Conservation (phyloP, 2,329 filamentous ascomycete genomes). For the Aspergillus thermomutatus region DNA sequence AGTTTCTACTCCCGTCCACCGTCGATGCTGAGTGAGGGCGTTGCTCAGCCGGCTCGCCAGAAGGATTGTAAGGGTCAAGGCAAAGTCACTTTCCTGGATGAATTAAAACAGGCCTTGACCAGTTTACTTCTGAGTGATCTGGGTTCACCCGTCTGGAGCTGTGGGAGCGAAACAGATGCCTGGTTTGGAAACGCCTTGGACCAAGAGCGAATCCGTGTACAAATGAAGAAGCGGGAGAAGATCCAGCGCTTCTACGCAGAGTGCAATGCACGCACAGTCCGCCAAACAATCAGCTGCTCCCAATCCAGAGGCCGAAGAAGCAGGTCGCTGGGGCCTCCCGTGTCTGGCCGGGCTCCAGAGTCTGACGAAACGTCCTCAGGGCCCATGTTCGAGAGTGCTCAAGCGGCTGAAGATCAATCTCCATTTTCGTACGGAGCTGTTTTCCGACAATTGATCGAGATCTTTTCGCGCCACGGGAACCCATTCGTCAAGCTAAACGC, state of each 20-base stretch:
- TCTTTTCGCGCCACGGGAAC: conserved; percentile 86
- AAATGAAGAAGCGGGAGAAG: conserved; percentile 39
- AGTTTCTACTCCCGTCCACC: conserved; percentile 50
- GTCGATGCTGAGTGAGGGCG: conserved; percentile 40
- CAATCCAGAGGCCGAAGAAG: conserved; percentile 28
- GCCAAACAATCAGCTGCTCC: conserved; percentile 20
- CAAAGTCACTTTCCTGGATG: conserved; percentile 73
- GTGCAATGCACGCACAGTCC: conserved; percentile 30
- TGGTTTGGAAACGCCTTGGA: conserved; percentile 66
- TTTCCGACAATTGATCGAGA: conserved; percentile 74
- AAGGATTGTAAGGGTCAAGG: conserved; percentile 53
- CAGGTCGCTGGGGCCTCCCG: conserved; percentile 30
- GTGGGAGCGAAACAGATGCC: conserved; percentile 85
- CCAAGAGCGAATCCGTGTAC: conserved; percentile 43
- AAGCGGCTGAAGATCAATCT: conserved; percentile 37
- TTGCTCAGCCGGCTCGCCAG: conserved; percentile 29
- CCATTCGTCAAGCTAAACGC: conserved; percentile 82
- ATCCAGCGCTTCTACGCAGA: conserved; percentile 39
- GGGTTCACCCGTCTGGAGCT: conserved; percentile 78
- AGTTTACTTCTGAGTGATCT: conserved; percentile 86
- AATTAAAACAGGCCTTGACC: conserved; percentile 74
- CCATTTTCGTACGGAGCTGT: conserved; percentile 75
- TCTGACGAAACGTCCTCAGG: background rate
- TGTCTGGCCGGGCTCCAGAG: conserved; percentile 4
- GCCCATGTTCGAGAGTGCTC: conserved; percentile 20